Base-by-base conservation (phyloP, 176 grass and related monocot species). In the Cenchrus fungigraminus region DNA sequence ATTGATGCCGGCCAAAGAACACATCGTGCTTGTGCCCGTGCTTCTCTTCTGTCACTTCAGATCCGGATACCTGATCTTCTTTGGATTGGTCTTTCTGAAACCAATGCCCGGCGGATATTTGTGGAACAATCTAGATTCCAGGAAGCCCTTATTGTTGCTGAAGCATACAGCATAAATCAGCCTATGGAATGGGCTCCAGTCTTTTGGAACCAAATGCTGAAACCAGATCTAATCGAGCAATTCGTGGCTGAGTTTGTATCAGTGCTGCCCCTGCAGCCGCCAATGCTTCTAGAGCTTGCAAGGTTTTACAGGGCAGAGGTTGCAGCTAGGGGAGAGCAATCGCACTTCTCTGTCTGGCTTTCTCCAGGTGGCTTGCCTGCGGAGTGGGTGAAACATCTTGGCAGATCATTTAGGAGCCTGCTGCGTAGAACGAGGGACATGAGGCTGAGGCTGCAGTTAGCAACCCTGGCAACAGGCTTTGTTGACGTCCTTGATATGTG, bases 101-200 rank as follows among this genome's bases (percentile, higher is more conserved):
- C 91, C 43, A 92, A 93, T 28, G 93, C 96, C 10, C 93, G 93
- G 0, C 68, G 87, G 12, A 86, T 91, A 63, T 91, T 98, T 29
- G 89, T 92, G 12, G 93, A 98, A 37, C 96, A 98, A 89, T 95
- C 91, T 66, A 89, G 96, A 71, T 98, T 98, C 74, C 93, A 98
- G 68, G 96, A 98, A 74, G 96, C 96, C 69, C 89, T 98, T 17
- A 91, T 98, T 85, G 93, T 95, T 82, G 96, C 96, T 12, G 93
- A 98, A 83, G 93, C 89, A 37, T 98, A 98, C 83, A 87, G 31
- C 65, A 80, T 98, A 89, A 97, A 97, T 71, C 96, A 98, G 19
- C 96, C 93, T 19, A 87, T 76, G 77, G 91, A 98, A 83, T 98
- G 93, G 93, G 91, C 96, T 32, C 96, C 93, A 29, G 96, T 98